Conservation (phyloP, 306 rosid genomes). For the Potentilla sterilis region DNA sequence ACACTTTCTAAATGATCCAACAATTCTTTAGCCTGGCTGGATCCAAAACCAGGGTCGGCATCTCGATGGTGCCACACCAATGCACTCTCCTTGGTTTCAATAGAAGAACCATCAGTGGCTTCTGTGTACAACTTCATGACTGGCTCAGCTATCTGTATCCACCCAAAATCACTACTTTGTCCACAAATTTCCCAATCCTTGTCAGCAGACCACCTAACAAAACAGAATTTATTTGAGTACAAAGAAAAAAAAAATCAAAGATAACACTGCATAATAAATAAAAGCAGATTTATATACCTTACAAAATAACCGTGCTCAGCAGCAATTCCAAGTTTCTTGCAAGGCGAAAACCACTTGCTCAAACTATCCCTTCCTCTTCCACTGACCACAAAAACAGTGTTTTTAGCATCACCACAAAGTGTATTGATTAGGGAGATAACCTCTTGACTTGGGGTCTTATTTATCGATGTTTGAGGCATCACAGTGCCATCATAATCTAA, state of each 20-base stretch:
- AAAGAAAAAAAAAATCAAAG: not conserved
- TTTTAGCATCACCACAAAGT: constrained; percentile 46
- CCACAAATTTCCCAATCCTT: constrained; percentile 56
- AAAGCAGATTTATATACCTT: constrained; percentile 33
- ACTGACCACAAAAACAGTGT: constrained; percentile 54
- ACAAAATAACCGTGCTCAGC: constrained; percentile 59
- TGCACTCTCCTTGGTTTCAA: constrained; percentile 65
- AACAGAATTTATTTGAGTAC: not conserved
- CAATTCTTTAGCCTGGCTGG: constrained; percentile 68
- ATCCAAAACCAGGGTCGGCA: constrained; percentile 67
- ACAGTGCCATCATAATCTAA: constrained; percentile 64
- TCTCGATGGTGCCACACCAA: constrained; percentile 74
- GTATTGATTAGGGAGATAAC: constrained; percentile 43
- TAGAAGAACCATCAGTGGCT: constrained; percentile 65
- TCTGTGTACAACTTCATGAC: constrained; percentile 62
- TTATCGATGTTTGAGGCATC: constrained; percentile 56
- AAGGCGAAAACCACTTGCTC: constrained; percentile 54
- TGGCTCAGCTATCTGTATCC: constrained; percentile 65
- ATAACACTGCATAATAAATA: not conserved
- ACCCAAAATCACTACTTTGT: constrained; percentile 48
- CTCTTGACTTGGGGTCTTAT: constrained; percentile 42
- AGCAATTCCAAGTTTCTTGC: constrained; percentile 55
- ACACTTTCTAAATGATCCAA: constrained; percentile 72
- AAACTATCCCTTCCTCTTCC: constrained; percentile 55
- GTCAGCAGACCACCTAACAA: constrained; percentile 56